Evolutionary conservation across 2,329 filamentous ascomycete species (phyloP), one percentile per base, ranked within the genome.

Genomic region (Domatiomyces catenatus): DNA sequence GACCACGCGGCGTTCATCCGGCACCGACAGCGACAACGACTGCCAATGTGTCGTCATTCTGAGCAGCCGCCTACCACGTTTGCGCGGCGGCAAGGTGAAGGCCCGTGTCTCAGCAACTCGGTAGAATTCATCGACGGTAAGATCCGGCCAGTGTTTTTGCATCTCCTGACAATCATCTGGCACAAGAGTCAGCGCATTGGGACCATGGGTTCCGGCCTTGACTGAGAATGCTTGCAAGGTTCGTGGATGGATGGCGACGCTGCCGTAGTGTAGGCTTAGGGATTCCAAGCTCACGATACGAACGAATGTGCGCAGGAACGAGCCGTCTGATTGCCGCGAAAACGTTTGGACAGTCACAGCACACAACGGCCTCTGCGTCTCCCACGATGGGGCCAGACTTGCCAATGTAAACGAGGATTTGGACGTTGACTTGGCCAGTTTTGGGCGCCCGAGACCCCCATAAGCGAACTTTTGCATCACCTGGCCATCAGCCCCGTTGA

Each of bases 391-490:
- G n/a, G 7, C 8, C 28, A 36, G 28, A 36, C 2, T 36, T 8
- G 28, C 28, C 3, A 36, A 36, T 24, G 6, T 24, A 24, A 24
- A 24, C 3, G 22, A 24, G 22, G 22, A 3, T 24, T 24, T 24
- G 3, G 22, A 36, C 12, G 28, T 36, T 36, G 12, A 36, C 28
- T 12, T 36, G 28, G 12, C 28, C 12, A 36, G 5, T 10, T 8
- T 10, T 3, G 28, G 28, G 28, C 3, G 8, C 4, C 4, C 28
- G 28, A 36, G 28, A 36, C 2, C 4, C 4, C 4, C 28, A 8
- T 36, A 36, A 43, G 39, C 17, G 18, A 42, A 10, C 46, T 50
- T 42, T 24, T 50, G 26, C 18, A 28, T 20, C 48, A 50, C 46
- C 48, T 50, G 19, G 42, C 48, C 19, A 43, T 50, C 12, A 46